A percentile compares a stretch with the other conserved stretches of the same genome.
These are phyloP conservation scores for Emericellopsis atlantica DNA, from an alignment of 2,329 filamentous ascomycete genomes.

Conservation along the genomic window DNA sequence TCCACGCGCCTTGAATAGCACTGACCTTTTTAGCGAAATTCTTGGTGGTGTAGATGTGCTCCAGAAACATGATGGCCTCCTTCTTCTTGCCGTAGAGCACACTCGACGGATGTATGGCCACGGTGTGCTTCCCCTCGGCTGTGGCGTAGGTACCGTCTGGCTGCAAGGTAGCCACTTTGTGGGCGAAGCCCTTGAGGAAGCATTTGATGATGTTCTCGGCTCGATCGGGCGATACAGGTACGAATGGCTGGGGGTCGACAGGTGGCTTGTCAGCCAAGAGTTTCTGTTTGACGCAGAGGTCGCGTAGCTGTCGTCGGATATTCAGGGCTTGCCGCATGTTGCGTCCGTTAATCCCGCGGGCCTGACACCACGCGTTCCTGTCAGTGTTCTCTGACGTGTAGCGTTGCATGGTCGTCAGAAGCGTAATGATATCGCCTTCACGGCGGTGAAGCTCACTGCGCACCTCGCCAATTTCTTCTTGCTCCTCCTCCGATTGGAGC, in stretches of 20 bases:
- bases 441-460: slow-evolving; percentile 46
- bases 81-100: slow-evolving; percentile 49
- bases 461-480: slow-evolving; percentile 37
- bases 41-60: slow-evolving; percentile 54
- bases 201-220: slow-evolving; percentile 44
- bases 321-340: slow-evolving; percentile 52
- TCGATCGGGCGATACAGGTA: slow-evolving; percentile 38
- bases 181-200: slow-evolving; percentile 48
- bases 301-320: slow-evolving; percentile 48
- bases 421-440: slow-evolving; percentile 53
- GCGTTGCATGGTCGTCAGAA: slow-evolving; percentile 49
- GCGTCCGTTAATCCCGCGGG: slow-evolving; percentile 41
- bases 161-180: slow-evolving; percentile 46
- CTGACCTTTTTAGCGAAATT: slow-evolving; percentile 57
- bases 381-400: slow-evolving; percentile 44
- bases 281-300: slow-evolving; percentile 38
- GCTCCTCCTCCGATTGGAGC: slow-evolving; percentile 42
- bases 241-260: slow-evolving; percentile 42
- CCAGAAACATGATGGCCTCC: slow-evolving; percentile 57
- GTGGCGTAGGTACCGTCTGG: slow-evolving; percentile 51
- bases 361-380: slow-evolving; percentile 44
- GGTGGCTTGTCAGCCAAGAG: slow-evolving; percentile 32
- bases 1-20: slow-evolving; percentile 46
- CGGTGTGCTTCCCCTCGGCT: slow-evolving; percentile 43
- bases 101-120: slow-evolving; percentile 51